phyloP scores from a whole-genome alignment of 2,329 filamentous ascomycete species.

The Alternaria hordeiaustralica region DNA sequence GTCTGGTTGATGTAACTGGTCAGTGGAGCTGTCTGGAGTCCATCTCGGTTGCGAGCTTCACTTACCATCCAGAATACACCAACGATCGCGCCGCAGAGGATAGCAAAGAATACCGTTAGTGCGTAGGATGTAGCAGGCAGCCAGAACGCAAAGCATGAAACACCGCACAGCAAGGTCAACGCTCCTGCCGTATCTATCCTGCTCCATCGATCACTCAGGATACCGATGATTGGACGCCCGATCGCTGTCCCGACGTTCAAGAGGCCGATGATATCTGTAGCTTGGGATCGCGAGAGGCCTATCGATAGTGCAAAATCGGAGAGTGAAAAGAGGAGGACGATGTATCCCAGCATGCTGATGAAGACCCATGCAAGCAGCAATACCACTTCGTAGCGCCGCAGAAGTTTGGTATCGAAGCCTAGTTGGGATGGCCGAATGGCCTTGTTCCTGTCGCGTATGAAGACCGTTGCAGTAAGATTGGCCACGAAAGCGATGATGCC shows the following conservation, averaged over 20 bases:
- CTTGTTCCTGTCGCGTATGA: slow-evolving; percentile 46
- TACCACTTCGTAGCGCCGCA: slow-evolving; percentile 44
- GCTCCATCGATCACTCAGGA: slow-evolving; percentile 54
- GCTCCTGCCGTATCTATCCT: slow-evolving; percentile 52
- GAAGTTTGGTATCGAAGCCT: slow-evolving; percentile 45
- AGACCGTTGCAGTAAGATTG: slow-evolving; percentile 36
- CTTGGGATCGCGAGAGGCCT: slow-evolving; percentile 49
- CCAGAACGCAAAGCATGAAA: slow-evolving; percentile 40
- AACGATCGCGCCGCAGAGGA: slow-evolving; percentile 49
- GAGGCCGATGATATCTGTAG: slow-evolving; percentile 52
- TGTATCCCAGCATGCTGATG: slow-evolving; percentile 56
- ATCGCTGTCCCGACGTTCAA: slow-evolving; percentile 58
- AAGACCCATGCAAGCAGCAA: slow-evolving; percentile 54
- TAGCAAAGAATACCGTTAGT: slow-evolving; percentile 52
- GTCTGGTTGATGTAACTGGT: slow-evolving; percentile 22
- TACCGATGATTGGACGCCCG: slow-evolving; percentile 56
- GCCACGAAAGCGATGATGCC: slow-evolving; percentile 40
- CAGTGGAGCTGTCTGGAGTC: background rate
- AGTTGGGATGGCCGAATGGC: slow-evolving; percentile 45
- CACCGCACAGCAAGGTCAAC: slow-evolving; percentile 42
- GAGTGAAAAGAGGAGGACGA: slow-evolving; percentile 55
- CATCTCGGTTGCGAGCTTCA: background rate
- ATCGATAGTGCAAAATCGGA: slow-evolving; percentile 56
- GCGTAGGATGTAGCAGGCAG: slow-evolving; percentile 53
- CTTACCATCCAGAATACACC: slow-evolving; percentile 4